phyloP scores from a whole-genome alignment of 805 yeast genomes.

The Wickerhamomyces xylosicus region DNA sequence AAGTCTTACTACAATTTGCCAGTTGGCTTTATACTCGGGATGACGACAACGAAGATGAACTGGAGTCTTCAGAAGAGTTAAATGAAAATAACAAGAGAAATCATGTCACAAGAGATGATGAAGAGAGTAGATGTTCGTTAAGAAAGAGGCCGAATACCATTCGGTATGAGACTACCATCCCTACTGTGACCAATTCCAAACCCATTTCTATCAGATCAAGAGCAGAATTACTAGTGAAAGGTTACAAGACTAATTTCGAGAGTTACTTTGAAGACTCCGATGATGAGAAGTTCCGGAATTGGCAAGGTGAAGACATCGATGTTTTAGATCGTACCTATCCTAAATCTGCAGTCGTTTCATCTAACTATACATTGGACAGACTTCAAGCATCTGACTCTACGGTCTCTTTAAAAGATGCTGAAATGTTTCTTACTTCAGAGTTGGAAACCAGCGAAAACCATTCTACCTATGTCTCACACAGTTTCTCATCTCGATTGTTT shows the following conservation, averaged over 20 bases:
- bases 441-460: no score
- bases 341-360: constrained; percentile 33
- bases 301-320: constrained; percentile 18
- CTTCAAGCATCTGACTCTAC: constrained; percentile 45
- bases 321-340: constrained; percentile 28
- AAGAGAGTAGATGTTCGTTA: neutral
- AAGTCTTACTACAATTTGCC: constrained; percentile 47
- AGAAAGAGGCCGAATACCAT: neutral
- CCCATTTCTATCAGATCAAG: constrained; percentile 35
- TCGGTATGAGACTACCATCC: constrained; percentile 9
- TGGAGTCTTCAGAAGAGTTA: constrained; percentile 5
- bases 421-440: constrained; percentile 19
- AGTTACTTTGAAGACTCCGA: constrained; percentile 33
- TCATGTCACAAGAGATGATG: constrained; percentile 2
- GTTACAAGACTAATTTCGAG: constrained; percentile 40
- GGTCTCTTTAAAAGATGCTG: constrained; percentile 17
- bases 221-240: constrained; percentile 36
- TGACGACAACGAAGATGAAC: neutral
- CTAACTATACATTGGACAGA: constrained; percentile 40
- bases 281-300: constrained; percentile 30
- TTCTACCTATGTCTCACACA: constrained; percentile 24
- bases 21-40: constrained; percentile 9
- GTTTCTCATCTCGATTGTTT: constrained; percentile 22
- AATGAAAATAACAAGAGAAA: constrained; percentile 9
- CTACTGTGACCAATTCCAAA: constrained; percentile 37